These are phyloP conservation scores for Micractinium conductrix DNA, from an alignment of 139 green algal species.

Conservation along the genomic window DNA sequence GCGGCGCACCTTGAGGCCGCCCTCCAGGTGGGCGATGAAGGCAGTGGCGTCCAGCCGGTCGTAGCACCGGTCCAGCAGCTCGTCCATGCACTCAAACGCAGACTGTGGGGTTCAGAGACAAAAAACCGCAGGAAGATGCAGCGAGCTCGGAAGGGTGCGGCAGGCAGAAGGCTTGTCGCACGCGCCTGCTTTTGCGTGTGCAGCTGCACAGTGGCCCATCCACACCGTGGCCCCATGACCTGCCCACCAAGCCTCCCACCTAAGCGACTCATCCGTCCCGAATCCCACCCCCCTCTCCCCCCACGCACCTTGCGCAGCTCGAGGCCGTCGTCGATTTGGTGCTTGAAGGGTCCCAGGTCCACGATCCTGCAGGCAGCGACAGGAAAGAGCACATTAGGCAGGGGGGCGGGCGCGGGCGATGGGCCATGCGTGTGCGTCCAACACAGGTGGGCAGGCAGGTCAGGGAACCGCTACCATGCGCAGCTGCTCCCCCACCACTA, in stretches of 20 bases:
- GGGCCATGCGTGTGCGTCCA: not conserved
- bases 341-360: slow-evolving; percentile 95
- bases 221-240: too few relatives aligned
- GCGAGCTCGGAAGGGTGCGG: too few relatives aligned
- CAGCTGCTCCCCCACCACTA: not conserved
- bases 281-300: too few relatives aligned
- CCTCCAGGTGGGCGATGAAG: slow-evolving; percentile 65
- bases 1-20: slow-evolving; percentile 64
- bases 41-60: slow-evolving; percentile 47
- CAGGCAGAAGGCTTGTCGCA: too few relatives aligned
- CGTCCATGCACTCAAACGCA: slow-evolving; percentile 94
- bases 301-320: slow-evolving; percentile 97
- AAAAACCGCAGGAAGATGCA: too few relatives aligned
- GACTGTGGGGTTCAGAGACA: too few relatives aligned
- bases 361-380: slow-evolving; percentile 55
- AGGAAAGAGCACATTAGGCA: too few relatives aligned
- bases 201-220: too few relatives aligned
- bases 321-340: slow-evolving; percentile 95
- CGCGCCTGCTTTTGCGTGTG: too few relatives aligned
- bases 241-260: too few relatives aligned
- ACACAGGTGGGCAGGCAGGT: not conserved
- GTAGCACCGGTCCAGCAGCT: slow-evolving; percentile 75
- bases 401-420: not conserved
- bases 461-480: too few relatives aligned
- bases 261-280: too few relatives aligned